Base-by-base conservation (phyloP, 208 protist species). In the Acanthamoeba castellanii region DNA sequence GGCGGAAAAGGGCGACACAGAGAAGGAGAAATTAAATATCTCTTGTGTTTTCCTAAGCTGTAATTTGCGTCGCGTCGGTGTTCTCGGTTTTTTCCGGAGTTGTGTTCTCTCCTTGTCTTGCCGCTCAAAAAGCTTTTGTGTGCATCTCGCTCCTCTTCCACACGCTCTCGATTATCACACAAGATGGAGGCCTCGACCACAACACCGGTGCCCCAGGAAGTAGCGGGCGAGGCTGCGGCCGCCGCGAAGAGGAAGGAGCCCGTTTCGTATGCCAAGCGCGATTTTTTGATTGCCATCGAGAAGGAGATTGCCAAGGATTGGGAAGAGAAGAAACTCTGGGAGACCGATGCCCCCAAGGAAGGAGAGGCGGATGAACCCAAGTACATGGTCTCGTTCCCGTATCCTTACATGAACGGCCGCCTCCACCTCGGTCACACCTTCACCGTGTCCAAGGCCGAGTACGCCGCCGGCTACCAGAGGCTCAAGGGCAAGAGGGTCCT, bases 351-450 rank as follows among this genome's bases (percentile, higher is more conserved):
- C 7, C 96, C 96, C 16, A 97, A 64, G 22, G 88, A 70, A 22
- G 45, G 70, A 37, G 64, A 70, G 30, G 27, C 55, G 52, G 52
- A 68, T 57, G 30, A 92, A 30, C 95, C 97, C 92, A 99, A 99
- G 97, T 99, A 98, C 97, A 97, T 99, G 78, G 98, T 98, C 72
- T 99, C 99, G 22, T 99, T 99, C 95, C 99, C 99, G n/a, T 99
- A 99, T 95, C 99, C 99, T n/a, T 99, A 99, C 98, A 99, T 99
- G 99, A 99, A 99, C 96, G 99, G 99, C 74, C 97, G 97, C 66
- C 98, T 99, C 1, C 99, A 99, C 96, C 97, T 99, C 37, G 99
- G 99, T 5, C 99, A 99, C 96, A 98, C 98, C 32, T 99, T 99
- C 97, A 99, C 99, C 34, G 92, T 99, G 30, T 99, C 99, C 72